Conservation (phyloP, 306 rosid genomes). For the Pyrus betulifolia region DNA sequence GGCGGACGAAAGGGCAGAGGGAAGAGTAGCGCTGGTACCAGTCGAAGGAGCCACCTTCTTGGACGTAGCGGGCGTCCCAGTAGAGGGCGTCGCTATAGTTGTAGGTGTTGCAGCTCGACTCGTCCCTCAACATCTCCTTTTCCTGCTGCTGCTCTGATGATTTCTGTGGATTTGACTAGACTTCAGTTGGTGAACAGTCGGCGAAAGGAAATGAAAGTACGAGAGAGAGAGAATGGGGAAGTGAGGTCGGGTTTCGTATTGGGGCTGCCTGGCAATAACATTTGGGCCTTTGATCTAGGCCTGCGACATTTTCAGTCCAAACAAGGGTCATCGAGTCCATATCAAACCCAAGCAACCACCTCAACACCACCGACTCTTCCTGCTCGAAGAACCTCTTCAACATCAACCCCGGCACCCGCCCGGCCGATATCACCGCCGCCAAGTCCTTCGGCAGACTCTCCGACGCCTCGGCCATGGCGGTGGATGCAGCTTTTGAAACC, state of each 20-base stretch:
- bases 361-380: constrained; percentile 46
- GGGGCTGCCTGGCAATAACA: too few species aligned
- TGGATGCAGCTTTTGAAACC: constrained; percentile 33
- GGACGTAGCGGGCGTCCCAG: constrained; percentile 80
- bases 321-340: too few species aligned
- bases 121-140: constrained; percentile 53
- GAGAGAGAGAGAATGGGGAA: neutral
- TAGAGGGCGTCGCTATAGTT: constrained; percentile 78
- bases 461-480: constrained; percentile 44
- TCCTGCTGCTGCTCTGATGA: neutral
- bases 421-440: constrained; percentile 38
- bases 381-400: constrained; percentile 60
- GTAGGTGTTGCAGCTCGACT: constrained; percentile 74
- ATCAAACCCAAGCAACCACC: constrained; percentile 21
- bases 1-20: constrained; percentile 74
- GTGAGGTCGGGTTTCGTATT: neutral
- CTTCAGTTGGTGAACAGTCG: neutral
- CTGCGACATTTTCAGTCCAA: too few species aligned
- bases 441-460: neutral
- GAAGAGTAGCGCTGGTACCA: constrained; percentile 92
- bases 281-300: too few species aligned
- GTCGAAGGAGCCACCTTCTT: constrained; percentile 74
- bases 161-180: neutral
- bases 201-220: neutral
- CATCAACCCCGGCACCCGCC: constrained; percentile 61